These are phyloP conservation scores for Eutrema yunnanense DNA, from an alignment of 345 rosid species.

Conservation along the genomic window DNA sequence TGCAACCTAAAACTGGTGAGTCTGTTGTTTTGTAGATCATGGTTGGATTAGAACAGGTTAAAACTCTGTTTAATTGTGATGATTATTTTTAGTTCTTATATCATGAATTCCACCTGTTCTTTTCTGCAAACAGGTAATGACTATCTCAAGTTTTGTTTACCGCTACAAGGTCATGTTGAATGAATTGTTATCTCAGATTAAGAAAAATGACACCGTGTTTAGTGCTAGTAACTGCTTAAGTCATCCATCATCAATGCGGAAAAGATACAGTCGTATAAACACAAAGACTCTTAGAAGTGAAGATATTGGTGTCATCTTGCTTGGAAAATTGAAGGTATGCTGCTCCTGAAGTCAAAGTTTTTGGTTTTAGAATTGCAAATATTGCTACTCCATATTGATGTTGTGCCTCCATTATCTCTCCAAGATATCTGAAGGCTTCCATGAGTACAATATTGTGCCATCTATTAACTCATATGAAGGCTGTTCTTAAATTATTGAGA, in stretches of 20 bases:
- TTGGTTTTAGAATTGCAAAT: background rate
- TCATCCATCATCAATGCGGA: conserved; percentile 22
- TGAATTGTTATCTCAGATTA: conserved; percentile 26
- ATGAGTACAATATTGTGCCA: background rate
- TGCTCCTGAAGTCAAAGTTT: background rate
- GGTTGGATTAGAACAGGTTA: background rate
- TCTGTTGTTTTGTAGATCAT: conserved; percentile 9
- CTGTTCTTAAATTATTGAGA: background rate
- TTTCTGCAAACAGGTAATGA: conserved; percentile 45
- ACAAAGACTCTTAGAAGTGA: conserved; percentile 51
- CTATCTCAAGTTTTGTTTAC: conserved; percentile 57
- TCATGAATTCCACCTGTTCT: background rate
- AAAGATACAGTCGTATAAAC: conserved; percentile 28
- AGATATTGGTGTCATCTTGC: conserved; percentile 48
- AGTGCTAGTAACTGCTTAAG: conserved; percentile 11
- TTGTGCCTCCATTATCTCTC: background rate
- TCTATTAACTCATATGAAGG: background rate
- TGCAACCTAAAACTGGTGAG: conserved; percentile 63
- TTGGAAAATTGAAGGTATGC: conserved; percentile 72
- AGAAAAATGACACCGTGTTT: conserved; percentile 9
- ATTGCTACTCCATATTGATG: background rate
- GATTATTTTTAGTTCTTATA: background rate
- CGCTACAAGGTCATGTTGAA: conserved; percentile 49
- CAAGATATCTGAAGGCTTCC: background rate
- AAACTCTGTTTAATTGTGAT: background rate